These are phyloP conservation scores for Colletotrichum destructivum DNA, from an alignment of 2,329 filamentous ascomycete species.

Conservation along the genomic window DNA sequence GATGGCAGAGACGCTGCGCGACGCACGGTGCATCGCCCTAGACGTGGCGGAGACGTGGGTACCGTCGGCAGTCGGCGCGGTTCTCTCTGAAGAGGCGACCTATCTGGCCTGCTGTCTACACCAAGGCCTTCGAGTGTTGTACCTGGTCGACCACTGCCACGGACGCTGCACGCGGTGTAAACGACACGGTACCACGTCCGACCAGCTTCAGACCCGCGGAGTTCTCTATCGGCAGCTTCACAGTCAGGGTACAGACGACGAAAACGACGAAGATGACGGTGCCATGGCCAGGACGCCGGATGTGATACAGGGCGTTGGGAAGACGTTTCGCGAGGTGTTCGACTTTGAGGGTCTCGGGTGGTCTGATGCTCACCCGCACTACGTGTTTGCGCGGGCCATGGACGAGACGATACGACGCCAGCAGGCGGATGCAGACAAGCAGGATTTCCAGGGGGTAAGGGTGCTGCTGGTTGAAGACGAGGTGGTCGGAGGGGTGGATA, in stretches of 20 bases:
- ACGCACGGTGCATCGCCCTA: slow-evolving; percentile 48
- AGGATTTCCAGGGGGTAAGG: slow-evolving; percentile 47
- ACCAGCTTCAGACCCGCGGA: slow-evolving; percentile 42
- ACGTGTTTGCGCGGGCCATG: slow-evolving; percentile 50
- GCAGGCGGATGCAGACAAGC: slow-evolving; percentile 44
- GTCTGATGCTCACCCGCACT: slow-evolving; percentile 49
- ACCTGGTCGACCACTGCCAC: slow-evolving; percentile 50
- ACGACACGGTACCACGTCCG: slow-evolving; percentile 30
- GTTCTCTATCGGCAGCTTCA: slow-evolving; percentile 46
- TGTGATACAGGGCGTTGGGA: slow-evolving; percentile 50
- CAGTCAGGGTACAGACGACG: slow-evolving; percentile 34
- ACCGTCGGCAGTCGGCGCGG: slow-evolving; percentile 37
- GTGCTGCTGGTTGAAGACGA: slow-evolving; percentile 49
- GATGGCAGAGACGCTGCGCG: slow-evolving; percentile 47
- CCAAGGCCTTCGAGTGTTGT: slow-evolving; percentile 49
- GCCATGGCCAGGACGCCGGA: slow-evolving; percentile 46
- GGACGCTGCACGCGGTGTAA: slow-evolving; percentile 47
- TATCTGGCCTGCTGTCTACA: slow-evolving; percentile 51
- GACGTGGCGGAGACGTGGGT: slow-evolving; percentile 49
- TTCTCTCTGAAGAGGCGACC: slow-evolving; percentile 48
- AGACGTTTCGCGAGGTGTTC: slow-evolving; percentile 51
- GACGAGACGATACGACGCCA: slow-evolving; percentile 50
- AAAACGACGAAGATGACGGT: too few species aligned
- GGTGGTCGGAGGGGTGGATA: slow-evolving; percentile 25
- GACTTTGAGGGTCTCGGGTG: slow-evolving; percentile 52